Evolutionary conservation across 768 basidiomycete species (phyloP).

Genomic region (Saitozyma podzolica): DNA sequence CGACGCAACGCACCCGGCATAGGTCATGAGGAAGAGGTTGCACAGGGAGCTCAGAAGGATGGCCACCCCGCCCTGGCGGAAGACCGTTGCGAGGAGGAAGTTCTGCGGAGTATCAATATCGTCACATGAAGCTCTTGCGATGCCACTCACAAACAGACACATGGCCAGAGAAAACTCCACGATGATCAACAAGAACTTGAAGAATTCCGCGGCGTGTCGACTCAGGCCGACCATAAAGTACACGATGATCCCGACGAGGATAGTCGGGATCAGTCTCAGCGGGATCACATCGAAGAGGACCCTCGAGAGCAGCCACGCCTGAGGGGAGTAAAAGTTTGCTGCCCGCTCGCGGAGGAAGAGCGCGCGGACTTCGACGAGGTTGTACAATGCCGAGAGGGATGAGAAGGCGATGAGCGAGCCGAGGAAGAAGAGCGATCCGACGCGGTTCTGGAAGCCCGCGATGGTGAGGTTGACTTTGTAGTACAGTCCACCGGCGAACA

Average conservation of each 20-base stretch:
- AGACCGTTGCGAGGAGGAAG: conserved; percentile 80
- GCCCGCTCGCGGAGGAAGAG: conserved; percentile 89
- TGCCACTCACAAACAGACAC: conserved; percentile 71
- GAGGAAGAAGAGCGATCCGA: conserved; percentile 94
- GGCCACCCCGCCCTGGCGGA: conserved; percentile 84
- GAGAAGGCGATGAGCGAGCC: conserved; percentile 91
- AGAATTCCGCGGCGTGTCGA: conserved; percentile 74
- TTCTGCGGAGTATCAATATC: conserved; percentile 57
- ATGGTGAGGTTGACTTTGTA: conserved; percentile 76
- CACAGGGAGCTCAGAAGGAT: conserved; percentile 72
- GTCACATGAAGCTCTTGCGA: neutral
- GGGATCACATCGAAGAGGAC: conserved; percentile 88
- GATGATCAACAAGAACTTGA: conserved; percentile 91
- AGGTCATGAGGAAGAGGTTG: conserved; percentile 56
- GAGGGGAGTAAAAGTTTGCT: conserved; percentile 81
- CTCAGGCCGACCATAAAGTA: conserved; percentile 78
- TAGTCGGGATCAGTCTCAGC: conserved; percentile 81
- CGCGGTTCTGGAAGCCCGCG: conserved; percentile 82
- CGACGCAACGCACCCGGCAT: conserved; percentile 43
- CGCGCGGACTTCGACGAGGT: conserved; percentile 76
- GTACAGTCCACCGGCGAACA: conserved; percentile 87
- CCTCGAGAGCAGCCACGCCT: conserved; percentile 86
- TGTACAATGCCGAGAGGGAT: conserved; percentile 69
- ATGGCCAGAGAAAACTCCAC: conserved; percentile 80
- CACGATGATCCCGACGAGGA: conserved; percentile 72